phyloP scores from a whole-genome alignment of 2,329 filamentous ascomycete species.

The Leptodontidium sp. region DNA sequence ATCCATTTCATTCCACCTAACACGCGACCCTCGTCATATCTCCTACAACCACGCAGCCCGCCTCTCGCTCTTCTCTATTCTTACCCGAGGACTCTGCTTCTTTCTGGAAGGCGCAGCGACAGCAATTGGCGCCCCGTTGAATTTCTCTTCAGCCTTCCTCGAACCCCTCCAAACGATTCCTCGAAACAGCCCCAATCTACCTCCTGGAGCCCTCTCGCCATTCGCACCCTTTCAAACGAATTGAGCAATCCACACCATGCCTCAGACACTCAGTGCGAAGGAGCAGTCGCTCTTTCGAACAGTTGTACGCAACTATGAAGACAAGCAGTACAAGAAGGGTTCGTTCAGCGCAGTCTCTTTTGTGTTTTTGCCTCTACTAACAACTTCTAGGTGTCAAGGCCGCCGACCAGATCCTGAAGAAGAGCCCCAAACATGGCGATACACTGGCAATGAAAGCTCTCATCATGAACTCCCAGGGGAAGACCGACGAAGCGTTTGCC shows the following conservation, averaged over 20 bases:
- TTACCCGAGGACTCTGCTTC: not conserved
- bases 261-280: constrained; percentile 81
- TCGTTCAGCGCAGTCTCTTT: constrained; percentile 48
- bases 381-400: constrained; percentile 76
- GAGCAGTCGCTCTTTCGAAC: constrained; percentile 94
- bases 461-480: constrained; percentile 91
- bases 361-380: constrained; percentile 33
- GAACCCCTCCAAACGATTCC: constrained; percentile 19
- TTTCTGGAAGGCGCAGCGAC: not conserved
- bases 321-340: constrained; percentile 97
- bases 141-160: constrained; percentile 1
- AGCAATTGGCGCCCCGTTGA: not conserved
- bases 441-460: constrained; percentile 99
- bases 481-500: constrained; percentile 92
- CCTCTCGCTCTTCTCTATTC: not conserved
- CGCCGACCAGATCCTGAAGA: constrained; percentile 95
- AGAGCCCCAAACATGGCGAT: constrained; percentile 95
- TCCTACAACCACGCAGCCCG: not conserved
- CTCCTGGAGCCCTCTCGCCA: not conserved
- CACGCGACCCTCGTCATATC: constrained; percentile 13
- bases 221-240: not conserved
- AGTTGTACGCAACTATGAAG: constrained; percentile 95
- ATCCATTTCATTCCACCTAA: not conserved
- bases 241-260: constrained; percentile 58
- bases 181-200: not conserved